Percentiles rank a stretch among this genome's conserved stretches.
These are phyloP conservation scores for Neohortaea acidophila DNA, from an alignment of 495 filamentous ascomycete genomes.

Conservation along the genomic window DNA sequence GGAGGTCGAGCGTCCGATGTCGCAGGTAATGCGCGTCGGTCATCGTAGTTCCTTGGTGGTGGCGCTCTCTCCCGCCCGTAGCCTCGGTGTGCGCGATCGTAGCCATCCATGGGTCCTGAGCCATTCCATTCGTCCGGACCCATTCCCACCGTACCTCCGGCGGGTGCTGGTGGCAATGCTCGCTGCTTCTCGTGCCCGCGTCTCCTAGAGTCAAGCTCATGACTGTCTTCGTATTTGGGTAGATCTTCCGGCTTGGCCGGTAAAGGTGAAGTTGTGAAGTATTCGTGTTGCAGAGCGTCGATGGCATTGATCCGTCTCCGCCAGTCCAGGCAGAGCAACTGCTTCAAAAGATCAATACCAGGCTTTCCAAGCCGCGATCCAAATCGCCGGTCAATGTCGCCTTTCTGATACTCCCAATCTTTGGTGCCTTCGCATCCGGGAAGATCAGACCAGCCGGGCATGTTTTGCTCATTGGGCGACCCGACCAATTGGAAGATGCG, in stretches of 20 bases:
- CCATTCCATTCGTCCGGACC: conserved; percentile 48
- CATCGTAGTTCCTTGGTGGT: conserved; percentile 16
- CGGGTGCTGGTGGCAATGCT: conserved; percentile 73
- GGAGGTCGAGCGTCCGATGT: conserved; percentile 1
- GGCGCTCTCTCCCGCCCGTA: conserved; percentile 7
- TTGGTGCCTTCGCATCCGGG: conserved; percentile 67
- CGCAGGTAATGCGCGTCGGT: conserved; percentile 21
- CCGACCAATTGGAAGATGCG: conserved; percentile 91
- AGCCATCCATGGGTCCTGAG: conserved; percentile 20
- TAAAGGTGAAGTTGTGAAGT: conserved; percentile 65
- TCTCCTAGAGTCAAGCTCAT: conserved; percentile 57
- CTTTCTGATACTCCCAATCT: conserved; percentile 44
- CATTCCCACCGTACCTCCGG: conserved; percentile 71
- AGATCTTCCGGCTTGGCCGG: conserved; percentile 70
- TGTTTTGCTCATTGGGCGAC: conserved; percentile 74
- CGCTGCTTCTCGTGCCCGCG: conserved; percentile 74
- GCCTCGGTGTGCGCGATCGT: conserved; percentile 1
- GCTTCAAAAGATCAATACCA: conserved; percentile 64
- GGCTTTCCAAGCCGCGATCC: conserved; percentile 43
- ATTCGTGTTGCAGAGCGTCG: conserved; percentile 84
- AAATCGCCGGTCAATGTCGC: conserved; percentile 57
- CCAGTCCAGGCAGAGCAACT: conserved; percentile 83
- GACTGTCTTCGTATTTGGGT: conserved; percentile 80
- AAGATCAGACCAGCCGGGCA: conserved; percentile 78
- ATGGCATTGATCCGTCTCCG: conserved; percentile 77